These are phyloP conservation scores for Apiospora phragmitis DNA, from an alignment of 2,329 filamentous ascomycete genomes.

Conservation along the genomic window DNA sequence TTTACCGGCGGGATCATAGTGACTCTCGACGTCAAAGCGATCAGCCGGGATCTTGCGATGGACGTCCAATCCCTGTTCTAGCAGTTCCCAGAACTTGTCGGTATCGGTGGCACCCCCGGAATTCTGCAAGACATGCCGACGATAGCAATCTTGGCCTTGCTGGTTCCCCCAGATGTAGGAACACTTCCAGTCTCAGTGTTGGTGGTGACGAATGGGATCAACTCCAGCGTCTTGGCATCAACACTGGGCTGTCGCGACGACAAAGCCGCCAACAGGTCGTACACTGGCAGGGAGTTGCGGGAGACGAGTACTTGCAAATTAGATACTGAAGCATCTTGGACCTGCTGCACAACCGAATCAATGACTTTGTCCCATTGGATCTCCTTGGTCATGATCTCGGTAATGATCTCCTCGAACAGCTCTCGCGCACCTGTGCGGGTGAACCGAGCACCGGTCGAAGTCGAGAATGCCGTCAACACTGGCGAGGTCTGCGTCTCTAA, in stretches of 20 bases:
- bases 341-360: constrained; percentile 22
- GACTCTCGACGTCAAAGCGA: constrained; percentile 11
- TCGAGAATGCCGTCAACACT: constrained; percentile 28
- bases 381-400: constrained; percentile 30
- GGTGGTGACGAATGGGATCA: constrained; percentile 25
- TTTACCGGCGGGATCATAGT: constrained; percentile 58
- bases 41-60: constrained; percentile 41
- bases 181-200: too few species aligned
- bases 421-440: constrained; percentile 22
- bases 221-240: constrained; percentile 8
- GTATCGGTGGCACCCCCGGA: constrained; percentile 57
- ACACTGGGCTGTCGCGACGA: constrained; percentile 14
- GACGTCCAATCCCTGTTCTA: constrained; percentile 63
- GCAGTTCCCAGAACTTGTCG: constrained; percentile 63
- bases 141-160: constrained; percentile 62
- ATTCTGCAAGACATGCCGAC: constrained; percentile 66
- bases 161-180: background rate
- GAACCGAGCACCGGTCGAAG: constrained; percentile 30
- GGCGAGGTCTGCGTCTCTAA: too few species aligned
- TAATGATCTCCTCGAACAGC: constrained; percentile 27
- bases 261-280: constrained; percentile 26
- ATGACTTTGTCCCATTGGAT: constrained; percentile 33
- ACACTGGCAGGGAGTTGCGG: constrained; percentile 27
- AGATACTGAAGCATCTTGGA: constrained; percentile 15
- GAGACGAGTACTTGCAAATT: constrained; percentile 27